Base-by-base conservation (phyloP, 345 rosid genomes). In the Bruguiera parviflora region DNA sequence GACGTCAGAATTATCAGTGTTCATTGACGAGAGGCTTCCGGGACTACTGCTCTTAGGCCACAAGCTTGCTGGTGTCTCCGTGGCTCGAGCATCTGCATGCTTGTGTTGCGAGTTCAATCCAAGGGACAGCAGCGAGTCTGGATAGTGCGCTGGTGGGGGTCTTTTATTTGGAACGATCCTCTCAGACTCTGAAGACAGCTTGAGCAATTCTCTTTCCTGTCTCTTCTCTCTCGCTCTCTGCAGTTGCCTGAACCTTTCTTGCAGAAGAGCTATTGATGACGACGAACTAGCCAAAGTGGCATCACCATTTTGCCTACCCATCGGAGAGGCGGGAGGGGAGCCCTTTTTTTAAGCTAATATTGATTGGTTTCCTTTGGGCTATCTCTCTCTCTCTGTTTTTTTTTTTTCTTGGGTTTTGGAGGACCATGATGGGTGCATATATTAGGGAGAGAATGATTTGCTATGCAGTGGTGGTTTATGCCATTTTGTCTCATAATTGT, bases 221-320 rank as follows among this genome's bases (percentile, higher is more conserved):
- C 91, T 85, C 69, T 73, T 85, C 73, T 85, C 88, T 69, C 81
- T 85, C 59, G 69, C 82, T 67, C 78, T 85, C 72, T 89, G 82
- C n/a, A 89, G 71, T 71, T 87, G 77, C 22, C 80, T 85, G 61
- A 89, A 87, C 79, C 95, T 84, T 65, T 87, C 87, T 74, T 84
- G 91, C 60, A 89, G 71, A 46, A 89, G 89, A 24, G 96, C 88
- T 32, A 89, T 89, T 20, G 96, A 89, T 62, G 96, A 85, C 9
- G 96, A 89, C 60, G 96, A 85, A 65, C 52, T 79, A 32, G 64
- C 84, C 68, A 67, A 47, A 11, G 78, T 73, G 37, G 86, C 65
- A 61, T 85, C 82, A 35, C 76, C 71, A 58, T 75, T 76, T 73
- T 83, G 75, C 79, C 81, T 84, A 43, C 89, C 83, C 94, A 86